phyloP scores from a whole-genome alignment of 2,329 filamentous ascomycete genomes.

The Fusarium coffeatum region DNA sequence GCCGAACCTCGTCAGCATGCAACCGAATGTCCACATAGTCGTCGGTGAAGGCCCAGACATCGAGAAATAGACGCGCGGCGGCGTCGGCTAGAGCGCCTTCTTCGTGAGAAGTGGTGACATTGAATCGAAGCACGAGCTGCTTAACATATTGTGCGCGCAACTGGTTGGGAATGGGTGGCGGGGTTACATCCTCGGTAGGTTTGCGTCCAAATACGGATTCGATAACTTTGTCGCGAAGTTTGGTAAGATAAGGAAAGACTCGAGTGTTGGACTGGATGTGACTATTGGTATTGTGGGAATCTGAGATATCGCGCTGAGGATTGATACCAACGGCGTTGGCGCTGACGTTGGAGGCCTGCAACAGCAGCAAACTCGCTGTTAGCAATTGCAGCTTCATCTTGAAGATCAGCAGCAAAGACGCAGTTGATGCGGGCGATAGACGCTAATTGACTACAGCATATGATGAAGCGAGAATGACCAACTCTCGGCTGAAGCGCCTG shows the following conservation, averaged over 20 bases:
- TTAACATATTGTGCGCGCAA: constrained; percentile 71
- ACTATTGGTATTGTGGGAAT: constrained; percentile 16
- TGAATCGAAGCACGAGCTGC: constrained; percentile 92
- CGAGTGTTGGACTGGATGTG: constrained; percentile 28
- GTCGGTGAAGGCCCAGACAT: constrained; percentile 88
- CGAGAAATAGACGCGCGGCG: constrained; percentile 79
- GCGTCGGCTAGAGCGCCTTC: constrained; percentile 78
- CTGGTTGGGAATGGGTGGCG: constrained; percentile 46
- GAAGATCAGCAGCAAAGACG: constrained; percentile 1
- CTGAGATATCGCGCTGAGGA: constrained; percentile 39
- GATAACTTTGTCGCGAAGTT: constrained; percentile 62
- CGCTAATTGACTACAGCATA: constrained; percentile 4
- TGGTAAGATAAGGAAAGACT: constrained; percentile 62
- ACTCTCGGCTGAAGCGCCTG: constrained; percentile 6
- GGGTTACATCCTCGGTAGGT: constrained; percentile 47
- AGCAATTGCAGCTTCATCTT: constrained; percentile 46
- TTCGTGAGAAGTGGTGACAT: constrained; percentile 75
- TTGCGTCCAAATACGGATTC: constrained; percentile 63
- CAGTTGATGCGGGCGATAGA: constrained; percentile 10
- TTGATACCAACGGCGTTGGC: constrained; percentile 49
- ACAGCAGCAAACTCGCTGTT: constrained; percentile 42
- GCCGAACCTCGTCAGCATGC: constrained; percentile 79
- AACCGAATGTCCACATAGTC: constrained; percentile 88
- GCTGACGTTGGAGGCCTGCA: constrained; percentile 41
- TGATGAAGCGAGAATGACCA: neutral